Evolutionary conservation across 2,329 filamentous ascomycete species (phyloP), one percentile per base, ranked within the genome.

Genomic region (Pyrenochaeta sp.): DNA sequence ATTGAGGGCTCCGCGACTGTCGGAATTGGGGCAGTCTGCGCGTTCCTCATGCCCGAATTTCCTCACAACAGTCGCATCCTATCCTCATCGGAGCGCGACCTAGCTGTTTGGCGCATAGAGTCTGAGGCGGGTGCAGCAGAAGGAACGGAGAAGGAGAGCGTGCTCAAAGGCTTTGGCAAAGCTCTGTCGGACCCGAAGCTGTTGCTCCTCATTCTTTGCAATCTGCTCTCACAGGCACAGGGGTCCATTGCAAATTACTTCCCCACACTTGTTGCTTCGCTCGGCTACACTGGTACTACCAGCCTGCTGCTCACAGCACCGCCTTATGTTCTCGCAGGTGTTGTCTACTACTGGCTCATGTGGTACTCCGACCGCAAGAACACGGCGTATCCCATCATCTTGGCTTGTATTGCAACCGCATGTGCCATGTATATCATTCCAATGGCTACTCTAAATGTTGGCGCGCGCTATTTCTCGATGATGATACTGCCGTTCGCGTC

Each of bases 181-280:
- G 83, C 84, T 0, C 61, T 85, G 32, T 82, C 81, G 65, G 85
- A 87, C 56, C 35, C 75, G 64, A 87, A 86, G 76, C 83, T 86
- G 51, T 85, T 85, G 59, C 62, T 87, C 52, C 83, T 87, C 81
- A 85, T 85, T 77, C 48, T 87, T 9, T 83, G 83, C 12, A 82
- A 86, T 51, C 82, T 82, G 14, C 82, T 83, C 2, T 86, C 85
- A 49, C 82, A 86, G 14, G 78, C 85, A 14, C 83, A 84, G 4
- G 72, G 84, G 5, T 85, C 82, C 7, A 66, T 64, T 43, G 61
- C 61, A 23, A 64, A 64, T 31, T 87, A 84, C 69, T 84, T 83
- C 69, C 82, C 83, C 0, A 80, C 82, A 0, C 76, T 85, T 36
- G 84, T 83, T 0, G 71, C 71, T 18, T 84, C 83, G 0, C 78